Evolutionary conservation across 139 green algal genomes (phyloP), one percentile per base, ranked within the genome.

Genomic region (Chlamydomonas incerta): DNA sequence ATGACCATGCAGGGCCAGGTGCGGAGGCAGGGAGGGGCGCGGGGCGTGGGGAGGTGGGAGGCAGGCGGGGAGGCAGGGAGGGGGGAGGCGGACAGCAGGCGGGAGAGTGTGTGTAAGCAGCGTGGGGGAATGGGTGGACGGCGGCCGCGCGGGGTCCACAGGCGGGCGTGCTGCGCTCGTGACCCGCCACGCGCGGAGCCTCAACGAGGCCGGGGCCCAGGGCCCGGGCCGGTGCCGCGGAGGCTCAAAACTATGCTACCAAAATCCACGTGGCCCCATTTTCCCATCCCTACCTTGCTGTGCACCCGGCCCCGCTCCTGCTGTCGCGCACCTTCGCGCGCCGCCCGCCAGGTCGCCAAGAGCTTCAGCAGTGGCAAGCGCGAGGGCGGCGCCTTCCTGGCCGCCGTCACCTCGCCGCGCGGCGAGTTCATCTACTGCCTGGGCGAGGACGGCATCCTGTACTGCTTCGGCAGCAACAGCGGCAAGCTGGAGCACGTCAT

Each of bases 401-500:
- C 93, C 2, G 91, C 86, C 0, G 89, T 72, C 31, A 33, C 96
- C 5, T 98, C 95, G 15, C 95, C 96, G 2, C 91, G 95, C 29
- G 96, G 96, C 34, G 97, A 98, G 50, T 99, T 91, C 92, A 89
- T 97, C 24, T 98, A 99, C 91, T 96, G 92, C 87, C 85, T 99
- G 81, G 95, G 93, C 21, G 96, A 98, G 83, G 96, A 99, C 79
- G 92, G 88, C 70, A 93, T 88, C 46, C 82, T 98, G 47, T 97
- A 97, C 89, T 96, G 92, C 89, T 98, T 98, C 90, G 83, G 63
- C 46, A 80, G 87, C 5, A 72, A 46, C 11, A 81, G 47, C 3
- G 93, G 94, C 55, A 98, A 97, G 87, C 90, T 99, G 87, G 96
- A 98, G 91, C 90, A 98, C 84, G 87, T 97, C 15, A 93, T 99